These are phyloP conservation scores for Tolypocladium inflatum DNA, from an alignment of 2,329 filamentous ascomycete species.

Conservation along the genomic window DNA sequence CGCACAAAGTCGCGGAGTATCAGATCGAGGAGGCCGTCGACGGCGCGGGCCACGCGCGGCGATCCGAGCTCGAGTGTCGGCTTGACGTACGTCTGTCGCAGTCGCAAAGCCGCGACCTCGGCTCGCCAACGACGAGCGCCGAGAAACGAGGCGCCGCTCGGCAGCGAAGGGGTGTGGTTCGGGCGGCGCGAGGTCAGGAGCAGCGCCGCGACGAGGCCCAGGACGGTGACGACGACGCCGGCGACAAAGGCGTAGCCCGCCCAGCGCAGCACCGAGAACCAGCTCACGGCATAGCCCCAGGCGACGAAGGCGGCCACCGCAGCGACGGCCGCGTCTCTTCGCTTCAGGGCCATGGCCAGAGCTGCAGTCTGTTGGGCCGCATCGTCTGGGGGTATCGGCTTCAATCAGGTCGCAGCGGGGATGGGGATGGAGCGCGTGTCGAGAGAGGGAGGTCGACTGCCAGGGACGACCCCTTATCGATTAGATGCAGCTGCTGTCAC, in stretches of 20 bases:
- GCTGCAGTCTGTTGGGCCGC: constrained; percentile 17
- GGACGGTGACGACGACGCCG: constrained; percentile 50
- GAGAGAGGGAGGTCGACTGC: background rate
- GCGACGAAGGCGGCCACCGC: constrained; percentile 66
- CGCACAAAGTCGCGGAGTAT: constrained; percentile 77
- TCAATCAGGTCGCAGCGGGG: background rate
- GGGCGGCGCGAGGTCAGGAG: constrained; percentile 43
- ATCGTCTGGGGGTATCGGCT: constrained; percentile 10
- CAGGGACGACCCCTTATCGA: background rate
- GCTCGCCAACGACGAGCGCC: constrained; percentile 54
- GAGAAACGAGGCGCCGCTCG: constrained; percentile 48
- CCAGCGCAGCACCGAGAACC: constrained; percentile 75
- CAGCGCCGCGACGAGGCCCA: constrained; percentile 47
- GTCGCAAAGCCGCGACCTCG: constrained; percentile 58
- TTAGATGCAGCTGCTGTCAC: background rate
- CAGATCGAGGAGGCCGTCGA: constrained; percentile 70
- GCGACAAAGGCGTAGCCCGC: constrained; percentile 73
- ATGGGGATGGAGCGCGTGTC: background rate
- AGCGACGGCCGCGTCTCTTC: constrained; percentile 61
- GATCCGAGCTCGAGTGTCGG: constrained; percentile 67
- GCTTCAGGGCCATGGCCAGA: constrained; percentile 57
- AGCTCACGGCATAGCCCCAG: constrained; percentile 80
- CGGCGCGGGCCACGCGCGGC: constrained; percentile 64
- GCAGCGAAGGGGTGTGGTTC: constrained; percentile 23
- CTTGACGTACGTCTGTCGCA: constrained; percentile 57